Evolutionary conservation across 805 yeast species (phyloP).

Genomic region (Candida manassasensis): DNA sequence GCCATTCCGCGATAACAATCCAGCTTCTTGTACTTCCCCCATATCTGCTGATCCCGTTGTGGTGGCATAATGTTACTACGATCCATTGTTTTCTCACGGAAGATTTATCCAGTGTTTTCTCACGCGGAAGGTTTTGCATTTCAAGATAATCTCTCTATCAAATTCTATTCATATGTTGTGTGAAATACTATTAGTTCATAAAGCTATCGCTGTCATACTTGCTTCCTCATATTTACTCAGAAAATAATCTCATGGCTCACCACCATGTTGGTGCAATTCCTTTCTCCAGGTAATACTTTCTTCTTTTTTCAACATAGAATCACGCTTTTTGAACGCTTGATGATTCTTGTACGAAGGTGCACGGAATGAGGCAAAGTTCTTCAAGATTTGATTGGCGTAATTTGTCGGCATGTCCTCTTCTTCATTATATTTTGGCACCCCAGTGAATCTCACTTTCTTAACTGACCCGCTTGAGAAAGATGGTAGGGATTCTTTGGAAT

Average conservation of each 20-base stretch:
- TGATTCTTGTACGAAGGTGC: slow-evolving; percentile 11
- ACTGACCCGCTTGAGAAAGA: slow-evolving; percentile 9
- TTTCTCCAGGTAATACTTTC: slow-evolving; percentile 25
- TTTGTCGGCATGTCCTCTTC: slow-evolving; percentile 54
- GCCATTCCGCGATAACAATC: too few relatives aligned
- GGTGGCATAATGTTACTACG: too few relatives aligned
- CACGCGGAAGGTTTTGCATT: too few relatives aligned
- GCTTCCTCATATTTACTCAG: background rate
- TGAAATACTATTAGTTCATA: too few relatives aligned
- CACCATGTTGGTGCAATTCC: slow-evolving; percentile 1
- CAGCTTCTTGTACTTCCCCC: too few relatives aligned
- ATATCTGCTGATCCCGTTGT: too few relatives aligned
- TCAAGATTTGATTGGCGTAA: slow-evolving; percentile 30
- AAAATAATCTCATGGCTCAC: background rate
- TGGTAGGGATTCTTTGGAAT: slow-evolving; percentile 3
- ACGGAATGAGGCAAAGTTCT: slow-evolving; percentile 36
- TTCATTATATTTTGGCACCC: slow-evolving; percentile 47
- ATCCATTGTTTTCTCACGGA: too few relatives aligned
- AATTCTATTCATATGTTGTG: too few relatives aligned
- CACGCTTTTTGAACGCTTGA: slow-evolving; percentile 27
- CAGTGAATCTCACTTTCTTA: slow-evolving; percentile 49
- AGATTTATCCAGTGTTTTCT: too few relatives aligned
- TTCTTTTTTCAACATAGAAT: slow-evolving; percentile 34
- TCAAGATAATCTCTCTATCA: too few relatives aligned
- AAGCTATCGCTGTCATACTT: too few relatives aligned